Evolutionary conservation across 148 eudicot species (phyloP).

Genomic region (Agrostemma githago): DNA sequence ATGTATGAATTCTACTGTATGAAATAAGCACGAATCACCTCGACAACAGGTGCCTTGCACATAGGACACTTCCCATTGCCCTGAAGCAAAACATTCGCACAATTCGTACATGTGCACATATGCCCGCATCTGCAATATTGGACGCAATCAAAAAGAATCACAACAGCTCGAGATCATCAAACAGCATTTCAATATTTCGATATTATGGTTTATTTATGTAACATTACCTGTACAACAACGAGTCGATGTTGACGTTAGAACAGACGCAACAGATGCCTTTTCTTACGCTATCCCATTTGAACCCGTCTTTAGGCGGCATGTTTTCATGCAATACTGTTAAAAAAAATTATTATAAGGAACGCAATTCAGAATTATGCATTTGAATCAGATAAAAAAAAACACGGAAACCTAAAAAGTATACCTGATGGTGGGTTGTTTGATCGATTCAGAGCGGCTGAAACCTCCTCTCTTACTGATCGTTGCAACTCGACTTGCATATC

Average conservation of each 20-base stretch:
- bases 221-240: slow-evolving; percentile 74
- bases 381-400: not conserved
- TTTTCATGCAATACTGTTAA: slow-evolving; percentile 32
- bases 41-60: slow-evolving; percentile 83
- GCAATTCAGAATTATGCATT: not conserved
- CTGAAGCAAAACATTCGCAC: slow-evolving; percentile 59
- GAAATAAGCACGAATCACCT: slow-evolving; percentile 72
- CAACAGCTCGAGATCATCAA: not conserved
- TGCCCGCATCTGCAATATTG: slow-evolving; percentile 73
- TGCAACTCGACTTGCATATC: slow-evolving; percentile 90
- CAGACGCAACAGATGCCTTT: slow-evolving; percentile 85
- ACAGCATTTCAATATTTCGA: not conserved
- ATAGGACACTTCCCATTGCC: slow-evolving; percentile 66
- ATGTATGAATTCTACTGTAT: slow-evolving; percentile 37
- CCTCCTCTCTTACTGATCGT: slow-evolving; percentile 66
- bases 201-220: not conserved
- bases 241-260: slow-evolving; percentile 53
- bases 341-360: not conserved
- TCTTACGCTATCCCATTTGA: slow-evolving; percentile 61
- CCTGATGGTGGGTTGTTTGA: slow-evolving; percentile 41
- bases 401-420: slow-evolving; percentile 10
- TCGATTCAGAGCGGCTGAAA: slow-evolving; percentile 77
- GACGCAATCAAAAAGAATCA: not conserved
- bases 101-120: slow-evolving; percentile 84
- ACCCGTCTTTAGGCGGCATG: slow-evolving; percentile 34